Evolutionary conservation across 257 asterid species (phyloP), one percentile per base, ranked within the genome.

Genomic region (Orobanche coerulescens): DNA sequence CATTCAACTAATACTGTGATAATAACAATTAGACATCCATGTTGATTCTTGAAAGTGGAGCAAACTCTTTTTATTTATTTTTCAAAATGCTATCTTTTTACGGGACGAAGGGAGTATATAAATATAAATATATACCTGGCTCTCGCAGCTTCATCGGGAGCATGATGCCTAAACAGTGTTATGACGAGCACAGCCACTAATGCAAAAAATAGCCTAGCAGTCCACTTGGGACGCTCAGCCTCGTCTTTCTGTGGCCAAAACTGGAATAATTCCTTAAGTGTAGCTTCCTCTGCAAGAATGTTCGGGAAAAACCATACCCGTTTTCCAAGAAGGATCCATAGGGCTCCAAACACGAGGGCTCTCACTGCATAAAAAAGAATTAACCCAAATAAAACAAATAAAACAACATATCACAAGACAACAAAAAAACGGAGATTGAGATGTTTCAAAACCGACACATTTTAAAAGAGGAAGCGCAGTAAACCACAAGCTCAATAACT

Each of bases 111-210:
- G n/a, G n/a, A n/a, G n/a, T n/a, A n/a, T n/a, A n/a, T n/a, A n/a
- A n/a, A n/a, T n/a, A n/a, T n/a, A n/a, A n/a, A n/a, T n/a, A 19
- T 66, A 47, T 75, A 93, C 99, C 99, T 84, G 76, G 96, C 96
- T 76, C 99, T 77, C 49, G 99, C 96, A 62, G 99, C 99, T 82
- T 93, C 99, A 64, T 93, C 99, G 25, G 99, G 99, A 46, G 99
- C 99, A 71, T 93, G 99, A 76, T 93, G 99, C 86, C 95, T 89
- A 76, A 93, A 72, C 28, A 93, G 54, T 61, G 79, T 63, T 72
- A 93, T 63, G 65, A 75, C 88, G 52, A 83, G 76, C 73, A 83
- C 81, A 53, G 88, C 82, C 5, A 81, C 85, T 25, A 82, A 13
- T 37, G 97, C 82, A 75, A 55, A 93, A 75, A 93, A 86, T 26